phyloP scores from a whole-genome alignment of 257 asterid genomes.

The Petunia axillaris region DNA sequence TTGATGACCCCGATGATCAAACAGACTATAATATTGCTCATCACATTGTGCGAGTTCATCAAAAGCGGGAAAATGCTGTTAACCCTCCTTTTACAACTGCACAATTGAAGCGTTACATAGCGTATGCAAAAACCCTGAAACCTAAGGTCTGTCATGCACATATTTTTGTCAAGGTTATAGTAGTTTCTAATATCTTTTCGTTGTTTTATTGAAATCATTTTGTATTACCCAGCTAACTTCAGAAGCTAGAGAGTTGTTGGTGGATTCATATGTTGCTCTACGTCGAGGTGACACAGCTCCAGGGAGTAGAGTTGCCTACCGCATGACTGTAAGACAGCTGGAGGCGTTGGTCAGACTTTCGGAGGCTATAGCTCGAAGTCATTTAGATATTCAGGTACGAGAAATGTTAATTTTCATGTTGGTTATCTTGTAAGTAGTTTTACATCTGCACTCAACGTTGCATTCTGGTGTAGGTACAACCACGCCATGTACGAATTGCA shows the following conservation, averaged over 20 bases:
- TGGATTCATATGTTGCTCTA: slow-evolving; percentile 87
- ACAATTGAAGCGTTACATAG: slow-evolving; percentile 83
- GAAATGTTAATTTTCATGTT: slow-evolving; percentile 19
- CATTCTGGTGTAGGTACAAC: slow-evolving; percentile 56
- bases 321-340: slow-evolving; percentile 97
- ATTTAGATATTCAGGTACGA: slow-evolving; percentile 73
- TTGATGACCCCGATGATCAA: slow-evolving; percentile 96
- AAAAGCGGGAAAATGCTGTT: slow-evolving; percentile 79
- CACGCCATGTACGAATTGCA: slow-evolving; percentile 75
- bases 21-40: slow-evolving; percentile 92
- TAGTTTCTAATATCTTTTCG: not conserved
- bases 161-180: not conserved
- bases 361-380: slow-evolving; percentile 93
- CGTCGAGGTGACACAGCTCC: slow-evolving; percentile 93
- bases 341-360: slow-evolving; percentile 96
- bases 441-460: slow-evolving; percentile 22
- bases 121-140: slow-evolving; percentile 86
- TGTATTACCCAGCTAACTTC: slow-evolving; percentile 59
- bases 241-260: slow-evolving; percentile 81
- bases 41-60: slow-evolving; percentile 95
- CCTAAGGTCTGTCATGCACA: slow-evolving; percentile 62
- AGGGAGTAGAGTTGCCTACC: slow-evolving; percentile 97
- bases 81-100: slow-evolving; percentile 82
- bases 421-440: not conserved
- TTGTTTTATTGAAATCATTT: slow-evolving; percentile 31